These are phyloP conservation scores for Xylaria nigripes DNA, from an alignment of 495 filamentous ascomycete species.

Conservation along the genomic window DNA sequence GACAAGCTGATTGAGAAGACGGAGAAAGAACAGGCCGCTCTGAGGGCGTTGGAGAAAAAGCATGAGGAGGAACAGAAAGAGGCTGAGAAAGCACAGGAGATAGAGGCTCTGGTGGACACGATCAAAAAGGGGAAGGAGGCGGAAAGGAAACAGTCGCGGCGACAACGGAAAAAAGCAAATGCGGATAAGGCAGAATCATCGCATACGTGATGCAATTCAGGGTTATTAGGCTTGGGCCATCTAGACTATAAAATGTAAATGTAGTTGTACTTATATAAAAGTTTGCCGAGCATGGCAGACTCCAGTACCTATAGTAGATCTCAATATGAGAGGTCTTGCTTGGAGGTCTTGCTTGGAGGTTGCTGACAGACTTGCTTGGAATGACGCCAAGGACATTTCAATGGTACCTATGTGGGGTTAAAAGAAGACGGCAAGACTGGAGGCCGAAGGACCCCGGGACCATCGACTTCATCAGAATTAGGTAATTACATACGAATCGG, in stretches of 20 bases:
- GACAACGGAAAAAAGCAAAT: constrained; percentile 32
- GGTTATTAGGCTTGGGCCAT: too few relatives aligned
- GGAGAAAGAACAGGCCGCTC: constrained; percentile 71
- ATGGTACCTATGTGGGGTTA: too few relatives aligned
- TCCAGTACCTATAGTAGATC: too few relatives aligned
- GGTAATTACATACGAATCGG: too few relatives aligned
- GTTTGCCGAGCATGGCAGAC: too few relatives aligned
- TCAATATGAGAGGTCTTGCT: too few relatives aligned
- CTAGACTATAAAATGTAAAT: not conserved
- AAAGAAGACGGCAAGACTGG: too few relatives aligned
- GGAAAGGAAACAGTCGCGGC: constrained; percentile 25
- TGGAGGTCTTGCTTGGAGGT: too few relatives aligned
- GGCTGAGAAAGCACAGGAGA: constrained; percentile 38
- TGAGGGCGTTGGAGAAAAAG: constrained; percentile 61
- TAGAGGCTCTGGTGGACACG: constrained; percentile 34
- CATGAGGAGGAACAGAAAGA: constrained; percentile 40
- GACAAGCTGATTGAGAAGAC: constrained; percentile 74
- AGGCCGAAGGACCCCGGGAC: not conserved
- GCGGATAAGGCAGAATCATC: constrained; percentile 7
- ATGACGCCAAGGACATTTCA: too few relatives aligned
- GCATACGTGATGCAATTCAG: not conserved
- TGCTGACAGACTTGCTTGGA: too few relatives aligned
- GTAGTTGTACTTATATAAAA: not conserved
- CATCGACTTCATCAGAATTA: not conserved
- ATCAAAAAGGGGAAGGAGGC: constrained; percentile 34